Evolutionary conservation across 1,284 basidiomycete species (phyloP), one percentile per base, ranked within the genome.

Genomic region (Naganishia liquefaciens): DNA sequence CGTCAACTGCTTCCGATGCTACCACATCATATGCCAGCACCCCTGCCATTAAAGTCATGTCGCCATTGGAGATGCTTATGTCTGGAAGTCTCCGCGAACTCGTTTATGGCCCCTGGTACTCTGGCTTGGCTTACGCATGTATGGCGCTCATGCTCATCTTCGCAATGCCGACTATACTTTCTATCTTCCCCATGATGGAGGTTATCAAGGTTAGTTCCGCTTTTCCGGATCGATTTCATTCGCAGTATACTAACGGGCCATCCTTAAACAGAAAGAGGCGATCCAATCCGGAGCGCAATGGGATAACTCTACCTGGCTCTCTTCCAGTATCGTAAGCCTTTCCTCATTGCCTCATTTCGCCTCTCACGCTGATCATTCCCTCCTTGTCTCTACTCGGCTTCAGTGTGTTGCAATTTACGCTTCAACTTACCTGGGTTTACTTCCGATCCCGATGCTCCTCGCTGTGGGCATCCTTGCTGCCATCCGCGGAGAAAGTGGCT

Each of bases 361-460:
- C 19, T 21, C 47, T 27, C 23, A 6, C 11, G 3, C 53, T 13
- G 51, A 33, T 21, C 23, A 3, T 40, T 42, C 17, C 11, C 21
- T 30, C 21, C 5, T 46, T 27, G 11, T 27, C 3, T 46, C 42
- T 28, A 23, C 19, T 19, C 15, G n/a, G 15, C 13, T 42, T 25
- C 42, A 57, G 54, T 10, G 15, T 10, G 28, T 57, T 19, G 54
- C 54, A 17, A 28, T 57, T 27, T 57, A 46, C 27, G 54, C 27
- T 44, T 25, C 54, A 6, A 10, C 33, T 11, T 30, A 57, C 25
- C 21, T 57, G 27, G 23, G 28, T 7, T 42, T 57, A n/a, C 43
- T 57, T 13, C 40, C 54, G 3, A 27, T 57, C n/a, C 54, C 54
- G 25, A 57, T 46, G 28, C n/a, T 44, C 4, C 54, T 57, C 54